Base-by-base conservation (phyloP, 768 basidiomycete genomes). In the Kwoniella shandongensis region DNA sequence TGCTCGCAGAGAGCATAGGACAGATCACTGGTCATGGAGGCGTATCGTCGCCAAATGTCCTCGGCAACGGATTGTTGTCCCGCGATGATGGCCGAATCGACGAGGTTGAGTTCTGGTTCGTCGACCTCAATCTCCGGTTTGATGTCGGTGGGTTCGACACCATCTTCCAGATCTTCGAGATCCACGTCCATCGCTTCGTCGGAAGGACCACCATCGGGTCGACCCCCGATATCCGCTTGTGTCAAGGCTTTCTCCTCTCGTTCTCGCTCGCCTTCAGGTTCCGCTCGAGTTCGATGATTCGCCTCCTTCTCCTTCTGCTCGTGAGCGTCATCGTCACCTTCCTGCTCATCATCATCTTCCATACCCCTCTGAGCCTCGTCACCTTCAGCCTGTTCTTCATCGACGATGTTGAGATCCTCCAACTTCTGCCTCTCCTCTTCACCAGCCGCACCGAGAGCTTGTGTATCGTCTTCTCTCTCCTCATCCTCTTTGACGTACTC, bases 1-100 rank as follows among this genome's bases (percentile, higher is more conserved):
- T 97, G 93, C 78, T 98, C 96, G 72, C 93, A 98, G 20, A 99
- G 84, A 1, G 86, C 82, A 67, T 89, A 89, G 1, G 96, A 88
- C 39, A 99, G 84, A 58, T 94, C 87, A 53, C 89, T 86, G 0
- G 96, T 98, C 63, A 96, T 80, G 2, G 88, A 86, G 66, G 89
- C 88, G 78, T 99, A 99, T 15, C 86, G 79, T 12, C 88, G 85
- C 96, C 96, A 99, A n/a, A 94, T 81, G 51, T 83, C 83, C 63
- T 87, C 86, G 0, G 87, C 85, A 5, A 79, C 79, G 44, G 79
- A 76, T 22, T 79, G 76, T 10, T 29, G 12, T 2, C 84, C 81
- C 64, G 84, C 85, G 15, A 79, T 75, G 2, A 81, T 78, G 59
- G 85, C 83, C 86, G 87, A 88, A 42, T 81, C 74, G 40, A 88